Conservation (phyloP, 139 green algal species). For the Trebouxia sp. region DNA sequence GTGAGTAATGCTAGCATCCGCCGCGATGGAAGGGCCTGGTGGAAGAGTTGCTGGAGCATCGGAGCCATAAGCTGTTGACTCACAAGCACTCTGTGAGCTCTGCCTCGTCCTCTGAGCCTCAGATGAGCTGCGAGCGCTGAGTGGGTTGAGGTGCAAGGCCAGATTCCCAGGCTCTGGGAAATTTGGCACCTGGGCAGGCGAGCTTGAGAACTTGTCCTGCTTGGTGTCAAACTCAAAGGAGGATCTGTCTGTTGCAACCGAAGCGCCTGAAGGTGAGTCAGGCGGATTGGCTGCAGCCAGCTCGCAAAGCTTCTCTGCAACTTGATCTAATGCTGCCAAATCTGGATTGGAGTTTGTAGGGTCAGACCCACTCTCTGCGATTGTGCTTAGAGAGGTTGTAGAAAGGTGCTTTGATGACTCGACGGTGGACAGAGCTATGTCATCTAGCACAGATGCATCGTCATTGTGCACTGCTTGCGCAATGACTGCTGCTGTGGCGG, state of each 20-base stretch:
- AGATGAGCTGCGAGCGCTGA: too few species aligned
- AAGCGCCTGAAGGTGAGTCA: too few species aligned
- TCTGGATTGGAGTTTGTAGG: background rate
- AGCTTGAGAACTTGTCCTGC: background rate
- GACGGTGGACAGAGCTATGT: background rate
- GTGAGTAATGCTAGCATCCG: too few species aligned
- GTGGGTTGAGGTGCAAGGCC: too few species aligned
- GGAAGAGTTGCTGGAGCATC: too few species aligned
- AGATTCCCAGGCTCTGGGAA: background rate
- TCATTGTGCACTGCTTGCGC: background rate
- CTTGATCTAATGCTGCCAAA: background rate
- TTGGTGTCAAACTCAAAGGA: conserved; percentile 2
- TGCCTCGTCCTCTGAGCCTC: too few species aligned
- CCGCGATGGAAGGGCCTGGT: too few species aligned
- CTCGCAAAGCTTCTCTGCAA: conserved; percentile 8
- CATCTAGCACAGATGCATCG: background rate
- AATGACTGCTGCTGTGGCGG: background rate
- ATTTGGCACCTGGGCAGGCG: background rate
- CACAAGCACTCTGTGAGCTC: background rate
- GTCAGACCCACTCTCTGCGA: background rate
- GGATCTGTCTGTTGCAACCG: background rate
- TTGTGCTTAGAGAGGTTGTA: background rate
- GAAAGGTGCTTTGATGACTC: background rate
- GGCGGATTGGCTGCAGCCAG: background rate
- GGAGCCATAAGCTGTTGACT: background rate